Evolutionary conservation across 2,329 filamentous ascomycete species (phyloP), one percentile per base, ranked within the genome.

Genomic region (Penicillium sp.): DNA sequence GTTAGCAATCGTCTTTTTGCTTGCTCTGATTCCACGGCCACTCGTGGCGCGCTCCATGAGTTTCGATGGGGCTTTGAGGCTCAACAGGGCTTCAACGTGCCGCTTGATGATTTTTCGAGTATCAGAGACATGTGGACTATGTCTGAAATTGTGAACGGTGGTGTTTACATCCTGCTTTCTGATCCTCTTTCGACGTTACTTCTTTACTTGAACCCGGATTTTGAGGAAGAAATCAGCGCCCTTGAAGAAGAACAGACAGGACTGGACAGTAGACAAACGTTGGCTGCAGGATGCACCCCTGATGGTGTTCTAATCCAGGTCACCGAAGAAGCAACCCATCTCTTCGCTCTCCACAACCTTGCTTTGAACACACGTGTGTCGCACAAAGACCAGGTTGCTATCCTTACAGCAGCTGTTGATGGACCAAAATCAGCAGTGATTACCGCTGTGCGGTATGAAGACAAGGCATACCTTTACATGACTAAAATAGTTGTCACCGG

Each of bases 31-130:
- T 83, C 84, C 61, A 85, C 85, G 0, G 73, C 66, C 29, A 69
- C 75, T 1, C 81, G 79, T 27, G 88, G 88, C 9, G 81, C 82
- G 7, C 76, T 93, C 23, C 83, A 84, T 3, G 88, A 93, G 66
- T 79, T 90, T 58, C 82, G 88, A 58, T 79, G 85, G 69, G 89
- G 90, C 4, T 74, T 90, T 26, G 84, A 89, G 65, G 89, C 88
- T 18, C 84, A 82, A 53, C 84, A 90, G 60, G 85, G 82, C 11
- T 65, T 73, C 46, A 67, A 72, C 2, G 71, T 75, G 50, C 66
- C 72, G 14, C 63, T 76, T 35, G 75, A 76, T 48, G 74, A 77
- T 54, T 59, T 76, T 6, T 67, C 68, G 12, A 72, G 71, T 40
- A 70, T 79, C 4, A 65, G 73, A 45, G 71, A 73, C 33, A 67